Percentiles rank a stretch among this genome's conserved stretches.
These are phyloP conservation scores for Glebionis coronaria DNA, from an alignment of 129 eudicot species.

Conservation along the genomic window DNA sequence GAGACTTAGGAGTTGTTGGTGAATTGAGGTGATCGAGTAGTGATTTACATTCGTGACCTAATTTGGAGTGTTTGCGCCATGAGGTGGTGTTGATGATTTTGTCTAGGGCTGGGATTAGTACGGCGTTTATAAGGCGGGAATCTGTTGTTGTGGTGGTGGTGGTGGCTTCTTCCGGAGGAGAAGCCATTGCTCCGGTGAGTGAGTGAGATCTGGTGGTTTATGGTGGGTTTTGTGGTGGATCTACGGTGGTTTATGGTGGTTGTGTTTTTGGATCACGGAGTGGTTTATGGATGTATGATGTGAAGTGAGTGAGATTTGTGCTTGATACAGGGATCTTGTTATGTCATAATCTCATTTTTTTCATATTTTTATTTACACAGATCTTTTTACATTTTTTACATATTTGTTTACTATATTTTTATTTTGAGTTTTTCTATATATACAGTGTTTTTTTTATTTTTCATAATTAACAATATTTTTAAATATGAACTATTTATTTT, in stretches of 20 bases:
- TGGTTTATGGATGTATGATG: constrained; percentile 18
- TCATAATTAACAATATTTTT: too few species aligned
- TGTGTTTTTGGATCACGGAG: background rate
- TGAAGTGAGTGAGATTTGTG: constrained; percentile 16
- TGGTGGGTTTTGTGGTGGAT: constrained; percentile 1
- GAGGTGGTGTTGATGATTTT: constrained; percentile 85
- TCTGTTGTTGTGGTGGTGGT: too few species aligned
- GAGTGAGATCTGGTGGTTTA: constrained; percentile 32
- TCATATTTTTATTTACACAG: too few species aligned
- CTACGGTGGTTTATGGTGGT: constrained; percentile 14
- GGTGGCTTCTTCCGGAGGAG: constrained; percentile 70
- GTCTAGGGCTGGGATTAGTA: constrained; percentile 72
- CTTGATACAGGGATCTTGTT: too few species aligned
- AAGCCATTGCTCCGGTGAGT: constrained; percentile 64
- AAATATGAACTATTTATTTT: too few species aligned
- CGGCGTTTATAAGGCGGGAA: constrained; percentile 62
- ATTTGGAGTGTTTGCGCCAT: constrained; percentile 91
- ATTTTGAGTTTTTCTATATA: too few species aligned
- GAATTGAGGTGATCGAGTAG: constrained; percentile 30
- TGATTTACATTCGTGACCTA: constrained; percentile 75
- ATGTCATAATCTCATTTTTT: too few species aligned
- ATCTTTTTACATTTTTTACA: too few species aligned
- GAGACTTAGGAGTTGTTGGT: constrained; percentile 39
- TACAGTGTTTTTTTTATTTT: too few species aligned
- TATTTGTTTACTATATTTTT: too few species aligned